Evolutionary conservation across 192 early-diverging fungal genomes (phyloP), one percentile per base, ranked within the genome.

Genomic region (Helicostylum pulchrum): DNA sequence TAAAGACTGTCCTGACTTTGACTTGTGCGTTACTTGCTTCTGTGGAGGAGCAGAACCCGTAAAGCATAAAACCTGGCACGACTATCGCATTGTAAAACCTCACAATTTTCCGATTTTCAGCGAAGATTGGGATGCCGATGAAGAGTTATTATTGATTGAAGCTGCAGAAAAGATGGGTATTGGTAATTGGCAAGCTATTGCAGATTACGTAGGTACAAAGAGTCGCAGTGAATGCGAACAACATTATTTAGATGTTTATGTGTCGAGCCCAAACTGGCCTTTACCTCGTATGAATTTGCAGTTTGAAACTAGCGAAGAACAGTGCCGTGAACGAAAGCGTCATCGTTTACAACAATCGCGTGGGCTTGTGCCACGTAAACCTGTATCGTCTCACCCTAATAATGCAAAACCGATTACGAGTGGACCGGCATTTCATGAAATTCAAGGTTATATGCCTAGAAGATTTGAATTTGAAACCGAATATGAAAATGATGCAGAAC

Each of bases 391-490:
- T 19, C 46, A 53, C 6, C 47, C 49, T 32, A 61, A 32, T 48
- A 62, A 44, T 6, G 34, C 44, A 23, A 70, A 92, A 71, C 84
- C 91, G 9, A 83, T 94, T 32, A 85, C 89, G 14, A 91, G 88
- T 78, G 82, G 86, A 23, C 96, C 97, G 7, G 86, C 89, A 45
- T 94, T 93, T 75, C 97, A 99, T 61, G 97, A 99, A 74, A 94
- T 99, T 66, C 82, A 86, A 32, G 97, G 97, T 4, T 99, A 91
- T 65, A 99, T 99, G 97, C 97, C 97, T 15, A 90, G 90, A 12
- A 91, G 97, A 19, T 71, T 85, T 21, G 97, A 99, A 76, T 99
- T 97, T 75, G 97, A 99, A 58, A 84, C 82, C n/a, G 97, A 99
- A 74, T 85, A 85, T 64, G 96, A 98, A 53, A 96, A 98, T 62